Conservation (phyloP, 129 eudicot species). For the Oenanthe sinensis region DNA sequence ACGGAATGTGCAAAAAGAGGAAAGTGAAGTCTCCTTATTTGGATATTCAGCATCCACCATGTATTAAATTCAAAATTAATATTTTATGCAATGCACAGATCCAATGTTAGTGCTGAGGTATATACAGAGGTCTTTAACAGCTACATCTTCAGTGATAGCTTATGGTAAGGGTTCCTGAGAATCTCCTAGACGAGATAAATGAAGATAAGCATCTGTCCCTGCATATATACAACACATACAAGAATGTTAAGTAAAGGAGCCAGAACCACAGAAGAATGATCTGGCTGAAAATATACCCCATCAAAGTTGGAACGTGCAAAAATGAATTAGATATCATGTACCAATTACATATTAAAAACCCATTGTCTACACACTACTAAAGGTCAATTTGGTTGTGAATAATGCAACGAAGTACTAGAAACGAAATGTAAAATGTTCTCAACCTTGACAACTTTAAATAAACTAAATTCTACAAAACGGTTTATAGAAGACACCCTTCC, state of each 20-base stretch:
- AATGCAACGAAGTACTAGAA: background rate
- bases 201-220: slow-evolving; percentile 97
- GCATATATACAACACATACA: slow-evolving; percentile 14
- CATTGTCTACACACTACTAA: background rate
- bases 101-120: background rate
- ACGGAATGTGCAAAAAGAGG: background rate
- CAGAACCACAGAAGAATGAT: background rate
- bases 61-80: background rate
- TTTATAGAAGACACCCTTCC: background rate
- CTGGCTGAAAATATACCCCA: background rate
- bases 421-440: background rate
- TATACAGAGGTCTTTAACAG: slow-evolving; percentile 1
- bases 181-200: slow-evolving; percentile 87
- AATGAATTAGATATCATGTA: background rate
- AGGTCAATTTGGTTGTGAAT: background rate
- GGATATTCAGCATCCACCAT: background rate
- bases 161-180: slow-evolving; percentile 92
- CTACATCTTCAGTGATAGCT: background rate
- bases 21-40: background rate
- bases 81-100: background rate
- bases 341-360: background rate
- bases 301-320: background rate
- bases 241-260: background rate
- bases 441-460: background rate
- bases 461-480: background rate